Percentiles rank a stretch among this genome's conserved stretches.
Conservation (phyloP, 2,329 filamentous ascomycete genomes). For the Ceratocystis cacaofunesta region DNA sequence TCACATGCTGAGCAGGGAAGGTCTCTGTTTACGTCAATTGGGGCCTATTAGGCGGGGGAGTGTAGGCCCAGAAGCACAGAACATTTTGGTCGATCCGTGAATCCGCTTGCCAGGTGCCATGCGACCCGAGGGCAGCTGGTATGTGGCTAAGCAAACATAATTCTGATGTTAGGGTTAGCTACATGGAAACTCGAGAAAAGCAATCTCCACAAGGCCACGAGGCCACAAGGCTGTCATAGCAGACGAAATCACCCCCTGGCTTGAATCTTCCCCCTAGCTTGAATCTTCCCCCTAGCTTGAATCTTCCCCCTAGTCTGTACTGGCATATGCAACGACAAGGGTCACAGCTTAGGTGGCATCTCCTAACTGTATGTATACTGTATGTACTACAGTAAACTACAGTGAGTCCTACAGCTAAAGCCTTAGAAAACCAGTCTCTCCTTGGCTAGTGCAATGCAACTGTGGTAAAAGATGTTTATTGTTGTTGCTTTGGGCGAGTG, state of each 20-base stretch:
- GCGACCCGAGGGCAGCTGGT: neutral
- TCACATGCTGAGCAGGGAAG: neutral
- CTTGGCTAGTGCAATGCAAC: too few species aligned
- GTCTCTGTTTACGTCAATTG: neutral
- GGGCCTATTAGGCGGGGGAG: neutral
- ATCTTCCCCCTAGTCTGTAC: neutral
- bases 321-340: neutral
- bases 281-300: neutral
- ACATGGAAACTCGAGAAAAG: neutral
- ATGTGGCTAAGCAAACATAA: neutral
- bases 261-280: neutral
- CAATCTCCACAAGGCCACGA: too few species aligned
- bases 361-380: neutral
- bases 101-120: neutral
- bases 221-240: neutral
- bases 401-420: neutral
- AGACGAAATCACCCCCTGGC: neutral
- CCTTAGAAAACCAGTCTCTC: too few species aligned
- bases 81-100: neutral
- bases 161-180: neutral
- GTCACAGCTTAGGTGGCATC: conserved; percentile 12
- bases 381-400: neutral
- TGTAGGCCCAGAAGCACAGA: neutral
- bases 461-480: too few species aligned
- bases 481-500: too few species aligned